Conservation (phyloP, 345 rosid genomes). For the Salix brachista region DNA sequence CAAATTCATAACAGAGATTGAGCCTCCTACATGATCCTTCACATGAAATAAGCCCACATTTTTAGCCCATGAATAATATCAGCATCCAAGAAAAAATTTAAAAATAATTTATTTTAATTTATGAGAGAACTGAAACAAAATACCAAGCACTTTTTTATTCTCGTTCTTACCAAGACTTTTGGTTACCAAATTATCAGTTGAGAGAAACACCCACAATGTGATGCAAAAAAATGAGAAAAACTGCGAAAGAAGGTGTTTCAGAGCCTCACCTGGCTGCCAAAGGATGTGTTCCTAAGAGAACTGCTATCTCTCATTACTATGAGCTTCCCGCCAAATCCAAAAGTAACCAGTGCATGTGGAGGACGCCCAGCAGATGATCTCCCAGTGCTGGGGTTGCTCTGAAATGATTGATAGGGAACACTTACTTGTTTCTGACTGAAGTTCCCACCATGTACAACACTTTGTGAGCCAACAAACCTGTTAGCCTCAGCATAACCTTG, state of each 20-base stretch:
- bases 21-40: slow-evolving; percentile 57
- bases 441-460: slow-evolving; percentile 37
- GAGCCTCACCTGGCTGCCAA: slow-evolving; percentile 72
- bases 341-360: slow-evolving; percentile 78
- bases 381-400: slow-evolving; percentile 42
- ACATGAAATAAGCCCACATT: slow-evolving; percentile 23
- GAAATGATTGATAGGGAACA: slow-evolving; percentile 48
- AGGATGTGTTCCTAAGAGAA: slow-evolving; percentile 46
- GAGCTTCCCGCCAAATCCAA: slow-evolving; percentile 97
- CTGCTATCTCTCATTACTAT: slow-evolving; percentile 61
- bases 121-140: slow-evolving; percentile 3
- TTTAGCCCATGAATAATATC: slow-evolving; percentile 22
- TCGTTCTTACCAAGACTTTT: not conserved
- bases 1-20: slow-evolving; percentile 66
- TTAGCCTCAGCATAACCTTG: slow-evolving; percentile 45
- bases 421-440: slow-evolving; percentile 41
- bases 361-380: slow-evolving; percentile 96
- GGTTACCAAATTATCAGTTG: slow-evolving; percentile 1
- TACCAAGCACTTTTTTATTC: not conserved
- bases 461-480: slow-evolving; percentile 42
- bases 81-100: not conserved
- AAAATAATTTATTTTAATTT: not conserved
- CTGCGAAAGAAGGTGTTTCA: not conserved
- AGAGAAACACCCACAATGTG: not conserved
- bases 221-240: not conserved